A percentile compares a stretch with the other conserved stretches of the same genome.
Evolutionary conservation across 306 rosid species (phyloP).

Genomic region (Cicer cuneatum): DNA sequence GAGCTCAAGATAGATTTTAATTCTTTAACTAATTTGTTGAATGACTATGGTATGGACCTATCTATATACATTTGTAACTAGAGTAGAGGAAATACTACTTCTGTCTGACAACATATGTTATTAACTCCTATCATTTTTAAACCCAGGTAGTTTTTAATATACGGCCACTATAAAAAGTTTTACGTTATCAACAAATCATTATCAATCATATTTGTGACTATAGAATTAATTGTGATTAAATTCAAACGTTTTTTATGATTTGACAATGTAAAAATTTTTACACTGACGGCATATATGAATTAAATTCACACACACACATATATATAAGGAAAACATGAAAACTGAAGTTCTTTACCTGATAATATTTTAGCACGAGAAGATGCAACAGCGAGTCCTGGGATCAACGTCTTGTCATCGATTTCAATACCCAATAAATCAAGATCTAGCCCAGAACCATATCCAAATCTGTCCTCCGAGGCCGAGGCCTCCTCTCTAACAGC

Average conservation of each 20-base stretch:
- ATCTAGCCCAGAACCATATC: slow-evolving; percentile 86
- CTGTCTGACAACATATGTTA: not conserved
- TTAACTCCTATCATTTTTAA: not conserved
- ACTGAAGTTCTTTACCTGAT: slow-evolving; percentile 60
- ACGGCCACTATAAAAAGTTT: not conserved
- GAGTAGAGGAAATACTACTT: slow-evolving; percentile 4
- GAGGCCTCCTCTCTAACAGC: slow-evolving; percentile 82
- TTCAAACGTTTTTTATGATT: too few relatives aligned
- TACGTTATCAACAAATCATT: too few relatives aligned
- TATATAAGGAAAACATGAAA: slow-evolving; percentile 32
- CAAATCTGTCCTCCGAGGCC: slow-evolving; percentile 54
- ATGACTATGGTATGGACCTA: slow-evolving; percentile 30
- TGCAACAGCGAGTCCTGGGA: slow-evolving; percentile 90
- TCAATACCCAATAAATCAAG: slow-evolving; percentile 91
- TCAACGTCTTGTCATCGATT: slow-evolving; percentile 78
- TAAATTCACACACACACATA: not conserved
- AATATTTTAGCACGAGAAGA: slow-evolving; percentile 82
- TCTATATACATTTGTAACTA: not conserved
- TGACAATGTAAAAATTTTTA: too few relatives aligned
- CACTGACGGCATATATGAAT: too few relatives aligned
- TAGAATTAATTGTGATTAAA: too few relatives aligned
- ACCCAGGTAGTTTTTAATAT: slow-evolving; percentile 12
- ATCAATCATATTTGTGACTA: too few relatives aligned
- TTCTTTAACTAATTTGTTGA: slow-evolving; percentile 3
- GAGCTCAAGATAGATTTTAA: not conserved